phyloP scores from a whole-genome alignment of 768 basidiomycete genomes.

The Amanita phalloides region DNA sequence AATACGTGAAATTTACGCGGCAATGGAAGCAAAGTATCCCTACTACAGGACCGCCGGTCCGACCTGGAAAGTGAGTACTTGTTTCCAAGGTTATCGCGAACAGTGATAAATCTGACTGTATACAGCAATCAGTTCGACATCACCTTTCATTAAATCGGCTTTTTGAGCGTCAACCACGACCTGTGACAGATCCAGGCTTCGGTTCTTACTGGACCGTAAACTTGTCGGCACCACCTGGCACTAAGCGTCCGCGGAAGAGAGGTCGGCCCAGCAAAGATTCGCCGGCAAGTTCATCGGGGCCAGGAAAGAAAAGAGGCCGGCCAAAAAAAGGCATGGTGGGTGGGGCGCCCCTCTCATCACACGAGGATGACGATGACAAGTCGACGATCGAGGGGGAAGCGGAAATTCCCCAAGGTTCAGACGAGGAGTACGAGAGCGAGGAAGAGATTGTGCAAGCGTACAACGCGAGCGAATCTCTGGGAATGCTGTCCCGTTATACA shows the following conservation, averaged over 20 bases:
- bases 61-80: conserved; percentile 65
- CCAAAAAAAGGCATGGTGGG: conserved; percentile 20
- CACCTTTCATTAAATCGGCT: conserved; percentile 75
- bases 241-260: conserved; percentile 76
- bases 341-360: conserved; percentile 1
- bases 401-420: conserved; percentile 20
- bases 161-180: conserved; percentile 74
- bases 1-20: conserved; percentile 77
- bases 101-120: not conserved
- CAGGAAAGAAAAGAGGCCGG: conserved; percentile 29
- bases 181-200: conserved; percentile 77
- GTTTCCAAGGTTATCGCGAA: not conserved
- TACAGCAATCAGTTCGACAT: conserved; percentile 79
- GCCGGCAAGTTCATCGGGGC: conserved; percentile 11
- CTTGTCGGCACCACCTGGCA: conserved; percentile 72
- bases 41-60: conserved; percentile 74
- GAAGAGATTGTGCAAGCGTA: conserved; percentile 43
- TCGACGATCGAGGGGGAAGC: conserved; percentile 9
- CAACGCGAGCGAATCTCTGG: conserved; percentile 18
- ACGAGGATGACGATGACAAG: conserved; percentile 12
- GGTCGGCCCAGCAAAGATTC: conserved; percentile 47
- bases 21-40: conserved; percentile 78
- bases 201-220: conserved; percentile 92
- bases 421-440: conserved; percentile 58
- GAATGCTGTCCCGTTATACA: conserved; percentile 24